These are phyloP conservation scores for Scedosporium boydii DNA, from an alignment of 2,329 filamentous ascomycete species.

Conservation along the genomic window DNA sequence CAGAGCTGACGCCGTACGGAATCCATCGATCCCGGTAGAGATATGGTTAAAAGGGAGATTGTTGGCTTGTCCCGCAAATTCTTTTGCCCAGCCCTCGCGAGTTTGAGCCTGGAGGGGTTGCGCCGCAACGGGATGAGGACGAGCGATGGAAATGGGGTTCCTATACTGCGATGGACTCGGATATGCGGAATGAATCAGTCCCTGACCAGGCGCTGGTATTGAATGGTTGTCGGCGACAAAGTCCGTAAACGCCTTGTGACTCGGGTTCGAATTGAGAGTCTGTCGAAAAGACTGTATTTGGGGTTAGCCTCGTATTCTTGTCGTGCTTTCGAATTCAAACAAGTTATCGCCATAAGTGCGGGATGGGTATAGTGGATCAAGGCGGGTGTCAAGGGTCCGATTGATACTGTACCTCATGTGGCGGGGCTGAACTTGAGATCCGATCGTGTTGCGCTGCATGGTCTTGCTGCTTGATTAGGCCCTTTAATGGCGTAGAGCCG, in stretches of 20 bases:
- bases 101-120: neutral
- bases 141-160: neutral
- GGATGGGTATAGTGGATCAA: neutral
- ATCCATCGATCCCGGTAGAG: neutral
- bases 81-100: neutral
- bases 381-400: neutral
- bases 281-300: neutral
- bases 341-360: too few species aligned
- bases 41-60: neutral
- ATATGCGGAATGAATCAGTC: neutral
- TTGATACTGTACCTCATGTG: neutral
- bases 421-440: neutral
- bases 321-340: too few species aligned
- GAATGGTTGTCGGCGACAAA: neutral
- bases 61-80: neutral
- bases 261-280: neutral
- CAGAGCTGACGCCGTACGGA: neutral
- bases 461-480: conserved; percentile 30
- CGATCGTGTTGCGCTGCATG: conserved; percentile 13
- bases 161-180: neutral
- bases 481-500: conserved; percentile 32
- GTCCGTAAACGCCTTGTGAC: neutral
- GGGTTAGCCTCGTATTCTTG: neutral
- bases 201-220: neutral
- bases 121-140: neutral